phyloP scores from a whole-genome alignment of 2,329 filamentous ascomycete genomes.

The Knufia petricola region DNA sequence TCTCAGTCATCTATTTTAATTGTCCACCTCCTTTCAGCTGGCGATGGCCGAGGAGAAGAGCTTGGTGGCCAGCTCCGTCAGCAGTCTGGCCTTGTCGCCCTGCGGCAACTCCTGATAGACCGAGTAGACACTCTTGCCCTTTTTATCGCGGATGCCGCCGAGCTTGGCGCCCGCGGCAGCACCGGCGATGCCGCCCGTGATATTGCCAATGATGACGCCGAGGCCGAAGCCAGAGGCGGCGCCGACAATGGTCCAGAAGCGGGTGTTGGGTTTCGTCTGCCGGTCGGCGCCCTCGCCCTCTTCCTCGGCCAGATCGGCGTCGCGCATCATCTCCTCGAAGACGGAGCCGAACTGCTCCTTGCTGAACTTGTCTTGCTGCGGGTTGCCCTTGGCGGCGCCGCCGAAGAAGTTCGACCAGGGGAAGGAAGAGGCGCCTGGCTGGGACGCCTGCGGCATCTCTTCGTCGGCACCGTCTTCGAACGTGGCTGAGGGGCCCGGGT shows the following conservation, averaged over 20 bases:
- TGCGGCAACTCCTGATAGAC: conserved; percentile 84
- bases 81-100: conserved; percentile 66
- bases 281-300: conserved; percentile 35
- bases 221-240: conserved; percentile 79
- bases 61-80: conserved; percentile 75
- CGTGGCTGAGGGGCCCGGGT: conserved; percentile 38
- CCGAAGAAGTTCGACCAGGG: conserved; percentile 55
- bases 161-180: conserved; percentile 85
- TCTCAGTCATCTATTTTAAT: too few species aligned
- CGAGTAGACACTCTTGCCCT: conserved; percentile 87
- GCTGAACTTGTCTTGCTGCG: conserved; percentile 47
- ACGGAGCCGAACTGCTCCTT: conserved; percentile 78
- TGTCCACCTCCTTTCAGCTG: too few species aligned
- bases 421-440: conserved; percentile 56
- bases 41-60: conserved; percentile 50
- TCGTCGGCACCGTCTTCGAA: conserved; percentile 42
- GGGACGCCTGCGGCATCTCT: conserved; percentile 36
- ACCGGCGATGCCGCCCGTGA: conserved; percentile 79
- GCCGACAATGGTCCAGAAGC: conserved; percentile 81
- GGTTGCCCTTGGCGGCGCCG: conserved; percentile 32
- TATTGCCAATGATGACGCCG: conserved; percentile 90
- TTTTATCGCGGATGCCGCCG: conserved; percentile 80
- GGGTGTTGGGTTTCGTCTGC: conserved; percentile 45
- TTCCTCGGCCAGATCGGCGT: conserved; percentile 72
- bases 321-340: conserved; percentile 82